phyloP scores from a whole-genome alignment of 352 stramenopile genomes.

The Phytophthora constricta region DNA sequence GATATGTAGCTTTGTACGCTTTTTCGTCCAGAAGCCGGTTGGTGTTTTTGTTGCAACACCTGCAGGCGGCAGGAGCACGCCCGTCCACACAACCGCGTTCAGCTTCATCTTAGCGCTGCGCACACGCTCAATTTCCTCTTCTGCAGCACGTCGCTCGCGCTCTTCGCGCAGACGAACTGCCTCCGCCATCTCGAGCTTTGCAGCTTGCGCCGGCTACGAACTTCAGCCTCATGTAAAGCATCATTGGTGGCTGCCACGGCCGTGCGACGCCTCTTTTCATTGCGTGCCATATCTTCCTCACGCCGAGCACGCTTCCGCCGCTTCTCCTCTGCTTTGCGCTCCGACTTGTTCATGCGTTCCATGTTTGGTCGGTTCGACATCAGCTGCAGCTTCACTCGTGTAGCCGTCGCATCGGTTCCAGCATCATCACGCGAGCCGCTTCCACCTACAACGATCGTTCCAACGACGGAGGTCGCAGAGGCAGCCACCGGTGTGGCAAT shows the following conservation, averaged over 20 bases:
- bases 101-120: conserved; percentile 68
- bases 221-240: conserved; percentile 79
- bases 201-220: conserved; percentile 66
- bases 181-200: conserved; percentile 77
- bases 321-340: conserved; percentile 88
- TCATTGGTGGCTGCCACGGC: conserved; percentile 83
- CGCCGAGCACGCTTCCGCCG: conserved; percentile 70
- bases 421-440: conserved; percentile 37
- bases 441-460: conserved; percentile 40
- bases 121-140: conserved; percentile 56
- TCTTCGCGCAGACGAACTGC: conserved; percentile 69
- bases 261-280: conserved; percentile 78
- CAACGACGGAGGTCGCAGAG: conserved; percentile 39
- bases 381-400: conserved; percentile 70
- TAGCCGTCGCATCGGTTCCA: conserved; percentile 44
- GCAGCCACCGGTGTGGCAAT: conserved; percentile 9
- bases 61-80: conserved; percentile 44
- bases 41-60: conserved; percentile 19
- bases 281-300: conserved; percentile 80
- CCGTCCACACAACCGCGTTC: conserved; percentile 61
- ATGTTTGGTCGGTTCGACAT: conserved; percentile 64
- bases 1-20: conserved; percentile 64
- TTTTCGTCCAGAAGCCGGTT: conserved; percentile 64
- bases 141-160: conserved; percentile 55
- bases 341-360: conserved; percentile 84